A percentile compares a stretch with the other conserved stretches of the same genome.
Evolutionary conservation across 2,329 filamentous ascomycete genomes (phyloP).

Genomic region (Ceratocystis diversiconidia): DNA sequence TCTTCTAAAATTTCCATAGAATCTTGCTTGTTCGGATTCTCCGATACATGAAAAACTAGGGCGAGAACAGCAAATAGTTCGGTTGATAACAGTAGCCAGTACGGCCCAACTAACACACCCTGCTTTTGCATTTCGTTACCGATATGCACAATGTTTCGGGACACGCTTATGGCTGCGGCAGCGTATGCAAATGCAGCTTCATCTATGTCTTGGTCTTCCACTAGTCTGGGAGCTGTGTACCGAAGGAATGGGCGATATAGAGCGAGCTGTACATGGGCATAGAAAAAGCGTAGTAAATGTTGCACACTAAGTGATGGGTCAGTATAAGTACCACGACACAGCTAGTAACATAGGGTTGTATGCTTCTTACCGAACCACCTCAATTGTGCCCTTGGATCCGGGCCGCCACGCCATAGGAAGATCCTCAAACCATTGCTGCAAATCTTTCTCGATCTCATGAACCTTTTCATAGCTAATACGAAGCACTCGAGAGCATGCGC

Average conservation of each 20-base stretch:
- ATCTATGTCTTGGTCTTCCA: constrained; percentile 46
- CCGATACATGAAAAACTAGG: constrained; percentile 63
- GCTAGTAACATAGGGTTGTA: neutral
- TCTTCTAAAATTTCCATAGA: constrained; percentile 72
- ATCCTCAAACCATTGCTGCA: constrained; percentile 48
- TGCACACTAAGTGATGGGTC: constrained; percentile 37
- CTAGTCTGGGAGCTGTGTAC: constrained; percentile 56
- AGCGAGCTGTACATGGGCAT: constrained; percentile 70
- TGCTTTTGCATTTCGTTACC: constrained; percentile 63
- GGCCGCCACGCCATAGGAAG: constrained; percentile 67
- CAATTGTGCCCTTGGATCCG: constrained; percentile 58
- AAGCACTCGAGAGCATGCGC: constrained; percentile 33
- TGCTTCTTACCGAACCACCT: constrained; percentile 55
- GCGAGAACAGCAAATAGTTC: constrained; percentile 72
- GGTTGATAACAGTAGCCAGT: constrained; percentile 78
- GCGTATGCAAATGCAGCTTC: constrained; percentile 65
- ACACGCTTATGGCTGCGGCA: constrained; percentile 46
- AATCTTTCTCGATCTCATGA: constrained; percentile 48
- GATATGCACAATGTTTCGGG: constrained; percentile 64
- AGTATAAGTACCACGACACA: neutral
- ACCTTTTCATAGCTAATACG: constrained; percentile 47
- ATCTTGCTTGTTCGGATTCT: constrained; percentile 62
- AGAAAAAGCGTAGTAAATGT: constrained; percentile 64
- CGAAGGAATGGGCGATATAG: constrained; percentile 73
- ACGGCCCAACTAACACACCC: constrained; percentile 61